Evolutionary conservation across 1,284 basidiomycete genomes (phyloP).

Genomic region (Sporisorium sorghi): DNA sequence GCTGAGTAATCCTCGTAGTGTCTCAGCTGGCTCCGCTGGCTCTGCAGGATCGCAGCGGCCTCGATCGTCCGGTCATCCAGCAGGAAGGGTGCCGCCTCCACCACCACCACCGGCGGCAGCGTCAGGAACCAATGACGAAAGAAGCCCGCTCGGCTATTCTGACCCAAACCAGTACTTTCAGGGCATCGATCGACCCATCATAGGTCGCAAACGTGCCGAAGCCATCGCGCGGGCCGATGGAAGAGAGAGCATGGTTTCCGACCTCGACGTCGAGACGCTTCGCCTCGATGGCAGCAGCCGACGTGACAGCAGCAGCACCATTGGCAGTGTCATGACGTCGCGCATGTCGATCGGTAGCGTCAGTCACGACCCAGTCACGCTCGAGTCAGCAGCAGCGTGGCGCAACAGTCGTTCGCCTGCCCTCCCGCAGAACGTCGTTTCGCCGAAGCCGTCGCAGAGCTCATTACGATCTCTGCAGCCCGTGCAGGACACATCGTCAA

Average conservation of each 20-base stretch:
- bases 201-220: slow-evolving; percentile 52
- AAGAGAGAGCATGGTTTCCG: slow-evolving; percentile 61
- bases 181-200: slow-evolving; percentile 41
- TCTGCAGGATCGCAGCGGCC: slow-evolving; percentile 14
- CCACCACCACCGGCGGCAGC: slow-evolving; percentile 48
- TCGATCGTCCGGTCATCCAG: slow-evolving; percentile 51
- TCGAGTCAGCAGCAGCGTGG: slow-evolving; percentile 22
- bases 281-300: slow-evolving; percentile 60
- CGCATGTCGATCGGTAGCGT: slow-evolving; percentile 51
- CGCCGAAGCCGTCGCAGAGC: slow-evolving; percentile 25
- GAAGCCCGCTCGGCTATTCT: slow-evolving; percentile 28
- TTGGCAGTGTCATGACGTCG: slow-evolving; percentile 45
- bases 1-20: slow-evolving; percentile 32
- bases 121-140: slow-evolving; percentile 8
- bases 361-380: slow-evolving; percentile 22
- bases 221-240: slow-evolving; percentile 58
- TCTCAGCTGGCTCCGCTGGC: slow-evolving; percentile 22
- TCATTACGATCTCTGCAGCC: slow-evolving; percentile 36
- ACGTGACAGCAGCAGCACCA: slow-evolving; percentile 57
- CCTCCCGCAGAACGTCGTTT: slow-evolving; percentile 2
- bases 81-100: slow-evolving; percentile 52
- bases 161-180: slow-evolving; percentile 54
- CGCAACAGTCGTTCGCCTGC: slow-evolving; percentile 6
- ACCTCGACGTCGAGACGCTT: slow-evolving; percentile 65
- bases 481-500: slow-evolving; percentile 8